Conservation (phyloP, 2,329 filamentous ascomycete species). For the Balansia obtecta region DNA sequence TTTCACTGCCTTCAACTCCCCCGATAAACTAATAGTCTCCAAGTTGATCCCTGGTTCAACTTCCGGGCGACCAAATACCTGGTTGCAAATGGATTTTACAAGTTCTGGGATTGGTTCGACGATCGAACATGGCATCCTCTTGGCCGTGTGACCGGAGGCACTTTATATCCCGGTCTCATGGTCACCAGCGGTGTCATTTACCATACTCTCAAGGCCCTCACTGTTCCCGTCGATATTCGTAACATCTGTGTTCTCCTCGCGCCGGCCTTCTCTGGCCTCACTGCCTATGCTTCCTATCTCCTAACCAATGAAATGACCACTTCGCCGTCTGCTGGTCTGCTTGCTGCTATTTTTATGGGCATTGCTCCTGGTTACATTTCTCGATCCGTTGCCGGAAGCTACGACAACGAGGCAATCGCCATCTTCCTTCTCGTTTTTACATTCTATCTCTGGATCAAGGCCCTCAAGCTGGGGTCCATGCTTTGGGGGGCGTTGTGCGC, state of each 20-base stretch:
- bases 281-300: slow-evolving; percentile 84
- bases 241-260: slow-evolving; percentile 97
- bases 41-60: slow-evolving; percentile 99
- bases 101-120: slow-evolving; percentile 99
- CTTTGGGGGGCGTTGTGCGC: slow-evolving; percentile 93
- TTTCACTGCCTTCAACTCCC: background rate
- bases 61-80: slow-evolving; percentile 98
- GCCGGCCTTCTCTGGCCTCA: slow-evolving; percentile 86
- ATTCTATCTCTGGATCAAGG: slow-evolving; percentile 98
- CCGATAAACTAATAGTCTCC: slow-evolving; percentile 14
- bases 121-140: slow-evolving; percentile 99
- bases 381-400: slow-evolving; percentile 91
- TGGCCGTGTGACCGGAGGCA: slow-evolving; percentile 94
- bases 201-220: slow-evolving; percentile 77
- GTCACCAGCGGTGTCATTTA: slow-evolving; percentile 97
- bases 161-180: slow-evolving; percentile 97
- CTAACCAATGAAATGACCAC: slow-evolving; percentile 94
- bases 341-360: slow-evolving; percentile 93
- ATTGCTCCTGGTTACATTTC: slow-evolving; percentile 97
- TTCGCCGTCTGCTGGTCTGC: slow-evolving; percentile 86
- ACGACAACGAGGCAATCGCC: slow-evolving; percentile 98
- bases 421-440: slow-evolving; percentile 98
- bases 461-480: slow-evolving; percentile 88
- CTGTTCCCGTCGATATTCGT: slow-evolving; percentile 91
- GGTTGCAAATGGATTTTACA: slow-evolving; percentile 92